Conservation (phyloP, 345 rosid genomes). For the Dimocarpus longan region DNA sequence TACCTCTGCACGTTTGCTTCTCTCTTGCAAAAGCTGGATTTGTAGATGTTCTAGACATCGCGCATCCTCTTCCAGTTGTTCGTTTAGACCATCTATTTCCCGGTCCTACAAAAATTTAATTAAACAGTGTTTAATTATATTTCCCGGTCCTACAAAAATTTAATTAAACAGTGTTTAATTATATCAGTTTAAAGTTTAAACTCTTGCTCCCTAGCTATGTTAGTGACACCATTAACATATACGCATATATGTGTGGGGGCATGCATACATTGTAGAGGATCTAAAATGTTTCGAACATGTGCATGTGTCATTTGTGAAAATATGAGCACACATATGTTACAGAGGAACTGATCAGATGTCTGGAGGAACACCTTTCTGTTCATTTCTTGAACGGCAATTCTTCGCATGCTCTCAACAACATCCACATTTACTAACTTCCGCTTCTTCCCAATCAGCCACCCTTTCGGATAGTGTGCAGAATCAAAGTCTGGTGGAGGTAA, state of each 20-base stretch:
- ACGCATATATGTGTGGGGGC: too few species aligned
- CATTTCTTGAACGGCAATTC: constrained; percentile 95
- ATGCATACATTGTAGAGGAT: too few species aligned
- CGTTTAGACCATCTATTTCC: constrained; percentile 85
- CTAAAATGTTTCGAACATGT: background rate
- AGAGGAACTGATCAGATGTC: background rate
- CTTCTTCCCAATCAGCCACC: constrained; percentile 94
- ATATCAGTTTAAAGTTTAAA: background rate
- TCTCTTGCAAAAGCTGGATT: constrained; percentile 76
- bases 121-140: too few species aligned
- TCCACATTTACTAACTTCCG: constrained; percentile 91
- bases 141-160: constrained; percentile 67
- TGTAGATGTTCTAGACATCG: constrained; percentile 85
- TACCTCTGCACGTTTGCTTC: constrained; percentile 70
- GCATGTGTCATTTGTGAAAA: background rate
- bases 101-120: too few species aligned
- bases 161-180: background rate
- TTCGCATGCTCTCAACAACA: constrained; percentile 95
- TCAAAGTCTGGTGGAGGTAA: constrained; percentile 96
- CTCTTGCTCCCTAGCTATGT: too few species aligned
- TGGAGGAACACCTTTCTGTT: constrained; percentile 72
- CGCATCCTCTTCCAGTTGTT: constrained; percentile 88
- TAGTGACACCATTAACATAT: too few species aligned
- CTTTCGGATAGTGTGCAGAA: constrained; percentile 75
- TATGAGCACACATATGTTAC: background rate